Base-by-base conservation (phyloP, 2,329 filamentous ascomycete species). In the Sporothrix dimorphospora region DNA sequence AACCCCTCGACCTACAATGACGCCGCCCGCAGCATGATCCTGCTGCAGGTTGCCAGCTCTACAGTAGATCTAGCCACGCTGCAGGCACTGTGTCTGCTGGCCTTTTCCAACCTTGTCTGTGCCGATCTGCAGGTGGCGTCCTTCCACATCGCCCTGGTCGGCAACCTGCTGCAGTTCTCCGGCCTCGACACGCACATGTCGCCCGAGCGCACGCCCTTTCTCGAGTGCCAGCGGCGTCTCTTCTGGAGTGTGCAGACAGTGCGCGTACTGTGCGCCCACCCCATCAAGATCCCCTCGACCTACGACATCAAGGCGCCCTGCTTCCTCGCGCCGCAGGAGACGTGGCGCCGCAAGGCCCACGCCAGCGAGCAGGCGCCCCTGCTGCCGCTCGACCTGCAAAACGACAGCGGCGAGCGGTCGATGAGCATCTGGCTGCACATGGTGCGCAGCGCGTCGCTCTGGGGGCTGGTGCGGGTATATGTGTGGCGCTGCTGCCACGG, bases 191-290 rank as follows among this genome's bases (percentile, higher is more conserved):
- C 38, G 7, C 40, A 67, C 63, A 49, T n/a, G 40, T 67, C 42
- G 42, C 19, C 30, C 12, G 63, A 67, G 8, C 63, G 63, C 7
- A 67, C 63, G 21, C 63, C 63, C 8, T 16, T 49, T 21, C 24
- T 67, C 12, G 63, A 67, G 21, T 49, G 42, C 63, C 63, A 67
- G 63, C 63, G 63, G 11, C 19, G 63, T 40, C 42, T 67, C 5
- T 67, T 49, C 38, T 67, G 63, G 63, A 67, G 40, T 21, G 63
- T 67, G 40, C 63, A 49, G 63, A 67, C 42, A n/a, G 63, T 67
- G 19, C 19, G 21, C 12, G 63, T 67, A 12, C 63, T 67, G 21
- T 67, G 63, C 63, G 63, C 40, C 21, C 7, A 21, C 21, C 63
- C 63, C 21, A 49, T 67, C 40, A 67, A 67, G 63, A 67, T 67